These are phyloP conservation scores for Fusarium piperis DNA, from an alignment of 2,329 filamentous ascomycete genomes.

Conservation along the genomic window DNA sequence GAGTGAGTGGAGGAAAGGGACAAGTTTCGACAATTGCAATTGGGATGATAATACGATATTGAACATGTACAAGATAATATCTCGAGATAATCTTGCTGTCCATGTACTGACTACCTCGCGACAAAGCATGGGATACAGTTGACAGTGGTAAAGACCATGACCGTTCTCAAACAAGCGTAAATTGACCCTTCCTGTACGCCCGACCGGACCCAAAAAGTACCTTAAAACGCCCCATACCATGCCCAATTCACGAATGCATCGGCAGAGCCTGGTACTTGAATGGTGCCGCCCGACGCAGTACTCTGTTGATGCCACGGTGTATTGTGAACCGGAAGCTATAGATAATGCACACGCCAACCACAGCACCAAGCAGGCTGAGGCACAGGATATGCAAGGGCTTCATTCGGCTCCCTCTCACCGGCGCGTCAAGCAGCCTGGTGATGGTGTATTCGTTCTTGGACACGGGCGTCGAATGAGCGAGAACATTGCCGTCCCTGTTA, in stretches of 20 bases:
- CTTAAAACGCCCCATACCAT: background rate
- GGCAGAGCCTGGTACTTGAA: conserved; percentile 30
- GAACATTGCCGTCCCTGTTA: conserved; percentile 28
- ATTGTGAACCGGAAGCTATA: conserved; percentile 22
- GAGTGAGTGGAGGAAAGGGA: background rate
- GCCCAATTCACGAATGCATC: background rate
- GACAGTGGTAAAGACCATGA: background rate
- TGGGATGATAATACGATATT: background rate
- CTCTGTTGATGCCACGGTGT: conserved; percentile 22
- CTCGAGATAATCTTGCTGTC: background rate
- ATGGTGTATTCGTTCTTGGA: conserved; percentile 14
- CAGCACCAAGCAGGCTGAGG: conserved; percentile 2
- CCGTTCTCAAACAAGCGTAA: background rate
- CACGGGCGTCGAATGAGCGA: conserved; percentile 41
- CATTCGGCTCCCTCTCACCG: conserved; percentile 11
- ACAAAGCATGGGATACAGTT: background rate
- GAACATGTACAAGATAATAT: background rate
- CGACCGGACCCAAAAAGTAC: background rate
- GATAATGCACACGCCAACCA: background rate
- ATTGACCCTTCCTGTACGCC: background rate
- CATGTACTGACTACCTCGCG: background rate
- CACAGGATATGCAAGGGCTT: conserved; percentile 22
- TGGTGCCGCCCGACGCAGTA: conserved; percentile 14
- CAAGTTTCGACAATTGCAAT: background rate
- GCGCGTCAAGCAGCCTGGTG: conserved; percentile 18